These are phyloP conservation scores for Blepharisma japonicum DNA, from an alignment of 73 alveolate genomes.

Conservation along the genomic window DNA sequence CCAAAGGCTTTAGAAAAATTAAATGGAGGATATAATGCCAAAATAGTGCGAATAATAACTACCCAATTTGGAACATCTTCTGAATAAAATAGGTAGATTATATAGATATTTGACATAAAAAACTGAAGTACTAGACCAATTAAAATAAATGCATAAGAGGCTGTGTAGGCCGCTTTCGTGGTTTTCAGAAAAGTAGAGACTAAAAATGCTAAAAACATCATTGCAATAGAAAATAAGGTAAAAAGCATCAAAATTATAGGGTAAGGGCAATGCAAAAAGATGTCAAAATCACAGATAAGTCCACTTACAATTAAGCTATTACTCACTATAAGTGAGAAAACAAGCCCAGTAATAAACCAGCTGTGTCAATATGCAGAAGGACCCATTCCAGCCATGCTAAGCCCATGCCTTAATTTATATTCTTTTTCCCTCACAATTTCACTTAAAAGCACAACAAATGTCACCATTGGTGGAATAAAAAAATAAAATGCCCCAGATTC, in stretches of 20 bases:
- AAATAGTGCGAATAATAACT: background rate
- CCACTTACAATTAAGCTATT: slow-evolving; percentile 8
- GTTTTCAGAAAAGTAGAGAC: background rate
- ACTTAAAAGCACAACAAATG: slow-evolving; percentile 48
- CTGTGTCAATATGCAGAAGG: slow-evolving; percentile 59
- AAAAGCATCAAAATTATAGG: background rate
- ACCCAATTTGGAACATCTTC: slow-evolving; percentile 29
- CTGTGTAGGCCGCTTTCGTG: slow-evolving; percentile 30
- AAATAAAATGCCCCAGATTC: slow-evolving; percentile 60
- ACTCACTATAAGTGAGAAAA: slow-evolving; percentile 30
- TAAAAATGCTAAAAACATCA: slow-evolving; percentile 21
- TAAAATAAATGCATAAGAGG: slow-evolving; percentile 27
- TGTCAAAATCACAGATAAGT: slow-evolving; percentile 8
- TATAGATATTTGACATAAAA: background rate
- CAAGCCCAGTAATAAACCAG: slow-evolving; percentile 48
- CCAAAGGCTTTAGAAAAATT: slow-evolving; percentile 42
- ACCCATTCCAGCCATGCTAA: slow-evolving; percentile 56
- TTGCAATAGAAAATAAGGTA: slow-evolving; percentile 25
- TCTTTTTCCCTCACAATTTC: slow-evolving; percentile 70
- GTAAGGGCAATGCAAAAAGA: slow-evolving; percentile 5
- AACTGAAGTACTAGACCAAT: slow-evolving; percentile 28
- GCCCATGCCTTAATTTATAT: slow-evolving; percentile 55
- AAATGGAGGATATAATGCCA: slow-evolving; percentile 30
- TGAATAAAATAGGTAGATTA: slow-evolving; percentile 16
- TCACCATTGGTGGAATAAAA: slow-evolving; percentile 56